A percentile compares a stretch with the other conserved stretches of the same genome.
These are phyloP conservation scores for Tolypocladium inflatum DNA, from an alignment of 2,329 filamentous ascomycete genomes.

Conservation along the genomic window DNA sequence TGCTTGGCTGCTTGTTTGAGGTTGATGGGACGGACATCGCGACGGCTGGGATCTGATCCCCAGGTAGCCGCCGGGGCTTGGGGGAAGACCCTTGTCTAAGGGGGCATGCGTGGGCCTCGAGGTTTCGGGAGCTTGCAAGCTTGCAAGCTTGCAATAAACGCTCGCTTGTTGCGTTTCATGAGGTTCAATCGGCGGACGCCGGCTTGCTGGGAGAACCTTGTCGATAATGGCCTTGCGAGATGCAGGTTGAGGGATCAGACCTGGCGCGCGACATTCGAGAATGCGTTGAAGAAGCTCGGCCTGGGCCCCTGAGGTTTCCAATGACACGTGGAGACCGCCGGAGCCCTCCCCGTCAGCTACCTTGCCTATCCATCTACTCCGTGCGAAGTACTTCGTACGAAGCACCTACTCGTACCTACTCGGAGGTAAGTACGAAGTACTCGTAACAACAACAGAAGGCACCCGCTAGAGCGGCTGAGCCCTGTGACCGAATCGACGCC, in stretches of 20 bases:
- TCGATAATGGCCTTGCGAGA: background rate
- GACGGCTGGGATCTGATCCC: slow-evolving; percentile 29
- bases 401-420: too few relatives aligned
- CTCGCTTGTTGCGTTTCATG: background rate
- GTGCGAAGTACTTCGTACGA: too few relatives aligned
- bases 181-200: background rate
- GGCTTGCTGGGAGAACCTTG: background rate
- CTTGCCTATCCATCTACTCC: too few relatives aligned
- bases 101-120: background rate
- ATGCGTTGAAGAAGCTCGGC: background rate
- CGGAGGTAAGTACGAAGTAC: too few relatives aligned
- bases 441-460: background rate
- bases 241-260: background rate
- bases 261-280: background rate
- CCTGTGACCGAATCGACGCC: background rate
- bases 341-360: too few relatives aligned
- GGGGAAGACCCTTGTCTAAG: background rate
- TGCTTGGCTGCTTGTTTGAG: slow-evolving; percentile 33
- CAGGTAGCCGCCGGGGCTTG: slow-evolving; percentile 8
- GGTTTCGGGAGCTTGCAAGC: background rate
- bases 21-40: slow-evolving; percentile 32
- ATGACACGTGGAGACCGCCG: background rate
- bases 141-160: background rate
- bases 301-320: background rate
- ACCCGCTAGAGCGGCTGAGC: background rate